phyloP scores from a whole-genome alignment of 1,284 basidiomycete genomes.

The Marasmius sp. region DNA sequence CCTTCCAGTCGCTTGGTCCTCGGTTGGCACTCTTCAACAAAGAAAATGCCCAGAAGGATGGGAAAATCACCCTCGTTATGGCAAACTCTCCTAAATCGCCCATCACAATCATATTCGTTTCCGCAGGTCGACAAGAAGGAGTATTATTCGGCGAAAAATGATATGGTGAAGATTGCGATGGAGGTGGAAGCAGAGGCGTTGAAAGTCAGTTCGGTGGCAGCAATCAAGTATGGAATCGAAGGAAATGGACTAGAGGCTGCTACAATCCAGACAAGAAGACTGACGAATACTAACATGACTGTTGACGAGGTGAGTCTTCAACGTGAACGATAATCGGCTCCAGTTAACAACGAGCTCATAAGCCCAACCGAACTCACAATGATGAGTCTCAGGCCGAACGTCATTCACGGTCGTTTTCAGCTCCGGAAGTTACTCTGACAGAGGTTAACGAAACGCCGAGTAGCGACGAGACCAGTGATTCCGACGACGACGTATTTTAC shows the following conservation, averaged over 20 bases:
- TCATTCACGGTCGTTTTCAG: slow-evolving; percentile 7
- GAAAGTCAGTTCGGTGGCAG: neutral
- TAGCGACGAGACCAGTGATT: slow-evolving; percentile 26
- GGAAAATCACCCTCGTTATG: neutral
- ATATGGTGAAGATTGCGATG: slow-evolving; percentile 6
- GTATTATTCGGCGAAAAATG: neutral
- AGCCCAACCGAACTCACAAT: neutral
- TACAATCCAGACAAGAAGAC: neutral
- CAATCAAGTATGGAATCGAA: neutral
- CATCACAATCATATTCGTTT: neutral
- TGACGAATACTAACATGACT: neutral
- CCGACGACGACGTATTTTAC: slow-evolving; percentile 44
- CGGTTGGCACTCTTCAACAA: too few species aligned
- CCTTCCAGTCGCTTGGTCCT: too few species aligned
- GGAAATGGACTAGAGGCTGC: neutral
- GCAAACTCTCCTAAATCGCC: neutral
- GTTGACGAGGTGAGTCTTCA: neutral
- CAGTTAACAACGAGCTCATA: neutral
- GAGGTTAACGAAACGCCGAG: slow-evolving; percentile 17
- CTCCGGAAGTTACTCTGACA: neutral
- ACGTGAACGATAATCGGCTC: neutral
- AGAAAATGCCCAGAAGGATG: neutral
- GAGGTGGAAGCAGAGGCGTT: neutral
- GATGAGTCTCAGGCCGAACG: neutral
- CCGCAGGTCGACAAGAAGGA: neutral